Evolutionary conservation across 805 yeast species (phyloP).

Genomic region (Monosporozyma servazzii): DNA sequence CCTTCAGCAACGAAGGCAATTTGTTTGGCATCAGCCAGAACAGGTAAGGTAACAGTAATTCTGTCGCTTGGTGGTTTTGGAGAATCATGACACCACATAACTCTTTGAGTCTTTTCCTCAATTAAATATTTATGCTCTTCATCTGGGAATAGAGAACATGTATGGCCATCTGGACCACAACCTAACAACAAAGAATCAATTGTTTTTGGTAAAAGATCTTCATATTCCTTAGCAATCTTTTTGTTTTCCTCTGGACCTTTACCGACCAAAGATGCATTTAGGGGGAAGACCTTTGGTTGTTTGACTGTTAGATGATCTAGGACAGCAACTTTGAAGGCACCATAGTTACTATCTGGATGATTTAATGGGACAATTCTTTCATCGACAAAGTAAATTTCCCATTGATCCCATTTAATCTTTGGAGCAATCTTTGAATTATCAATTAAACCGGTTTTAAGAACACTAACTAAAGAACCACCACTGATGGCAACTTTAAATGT

Average conservation of each 20-base stretch:
- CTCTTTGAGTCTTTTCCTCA: slow-evolving; percentile 39
- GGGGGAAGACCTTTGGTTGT: slow-evolving; percentile 44
- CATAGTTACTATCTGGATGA: slow-evolving; percentile 79
- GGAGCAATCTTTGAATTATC: slow-evolving; percentile 39
- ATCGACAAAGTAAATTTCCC: slow-evolving; percentile 83
- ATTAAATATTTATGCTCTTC: slow-evolving; percentile 45
- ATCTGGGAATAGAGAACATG: slow-evolving; percentile 87
- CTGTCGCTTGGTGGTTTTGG: slow-evolving; percentile 94
- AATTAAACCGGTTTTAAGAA: slow-evolving; percentile 52
- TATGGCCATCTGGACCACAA: slow-evolving; percentile 95
- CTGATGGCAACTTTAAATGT: slow-evolving; percentile 71
- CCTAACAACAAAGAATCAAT: slow-evolving; percentile 71
- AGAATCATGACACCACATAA: slow-evolving; percentile 66
- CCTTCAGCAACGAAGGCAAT: slow-evolving; percentile 89
- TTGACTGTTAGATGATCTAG: slow-evolving; percentile 41
- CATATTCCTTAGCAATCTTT: slow-evolving; percentile 57
- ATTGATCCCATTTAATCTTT: slow-evolving; percentile 54
- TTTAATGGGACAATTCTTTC: slow-evolving; percentile 81
- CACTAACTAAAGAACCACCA: slow-evolving; percentile 85
- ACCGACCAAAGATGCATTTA: slow-evolving; percentile 52
- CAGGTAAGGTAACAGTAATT: slow-evolving; percentile 80
- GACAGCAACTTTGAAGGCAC: slow-evolving; percentile 60
- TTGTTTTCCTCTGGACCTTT: slow-evolving; percentile 45
- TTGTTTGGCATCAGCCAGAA: slow-evolving; percentile 37
- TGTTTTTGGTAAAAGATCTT: slow-evolving; percentile 40